Evolutionary conservation across 2,329 filamentous ascomycete species (phyloP).

Genomic region (Fusarium marasasianum): DNA sequence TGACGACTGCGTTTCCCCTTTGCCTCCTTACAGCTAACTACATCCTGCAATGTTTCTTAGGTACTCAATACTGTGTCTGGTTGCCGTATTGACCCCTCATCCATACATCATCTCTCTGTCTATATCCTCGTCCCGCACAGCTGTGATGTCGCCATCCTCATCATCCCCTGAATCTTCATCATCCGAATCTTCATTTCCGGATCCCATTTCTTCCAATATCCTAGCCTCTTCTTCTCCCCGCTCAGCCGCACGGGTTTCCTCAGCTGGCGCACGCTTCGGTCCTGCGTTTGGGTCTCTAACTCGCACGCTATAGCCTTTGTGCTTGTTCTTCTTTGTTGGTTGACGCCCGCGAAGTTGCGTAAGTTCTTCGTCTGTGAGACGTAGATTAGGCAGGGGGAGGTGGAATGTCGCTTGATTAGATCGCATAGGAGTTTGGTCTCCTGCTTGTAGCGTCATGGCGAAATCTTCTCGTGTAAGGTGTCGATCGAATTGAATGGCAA

Average conservation of each 20-base stretch:
- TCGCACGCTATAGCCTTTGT: slow-evolving; percentile 49
- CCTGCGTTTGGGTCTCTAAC: slow-evolving; percentile 39
- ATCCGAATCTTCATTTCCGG: slow-evolving; percentile 42
- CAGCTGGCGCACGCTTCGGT: slow-evolving; percentile 25
- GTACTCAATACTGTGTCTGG: neutral
- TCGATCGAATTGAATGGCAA: slow-evolving; percentile 68
- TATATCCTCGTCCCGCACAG: slow-evolving; percentile 11
- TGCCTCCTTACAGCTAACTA: neutral
- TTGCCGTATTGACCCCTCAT: neutral
- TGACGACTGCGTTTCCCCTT: neutral
- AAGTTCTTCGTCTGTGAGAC: slow-evolving; percentile 50
- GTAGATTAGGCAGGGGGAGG: slow-evolving; percentile 48
- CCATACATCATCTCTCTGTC: slow-evolving; percentile 24
- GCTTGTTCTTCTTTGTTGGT: slow-evolving; percentile 49
- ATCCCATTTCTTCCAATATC: slow-evolving; percentile 39
- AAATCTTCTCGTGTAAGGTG: slow-evolving; percentile 55
- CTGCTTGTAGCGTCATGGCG: slow-evolving; percentile 46
- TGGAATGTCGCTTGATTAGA: slow-evolving; percentile 46
- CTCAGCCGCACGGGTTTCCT: slow-evolving; percentile 24
- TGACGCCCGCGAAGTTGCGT: slow-evolving; percentile 48
- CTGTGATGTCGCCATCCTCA: slow-evolving; percentile 28
- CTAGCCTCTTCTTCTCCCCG: slow-evolving; percentile 39
- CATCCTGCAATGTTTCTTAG: neutral
- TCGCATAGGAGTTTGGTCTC: slow-evolving; percentile 48
- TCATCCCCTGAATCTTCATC: slow-evolving; percentile 43